These are phyloP conservation scores for Geranomyces michiganensis DNA, from an alignment of 192 early-diverging fungal genomes.

Conservation along the genomic window DNA sequence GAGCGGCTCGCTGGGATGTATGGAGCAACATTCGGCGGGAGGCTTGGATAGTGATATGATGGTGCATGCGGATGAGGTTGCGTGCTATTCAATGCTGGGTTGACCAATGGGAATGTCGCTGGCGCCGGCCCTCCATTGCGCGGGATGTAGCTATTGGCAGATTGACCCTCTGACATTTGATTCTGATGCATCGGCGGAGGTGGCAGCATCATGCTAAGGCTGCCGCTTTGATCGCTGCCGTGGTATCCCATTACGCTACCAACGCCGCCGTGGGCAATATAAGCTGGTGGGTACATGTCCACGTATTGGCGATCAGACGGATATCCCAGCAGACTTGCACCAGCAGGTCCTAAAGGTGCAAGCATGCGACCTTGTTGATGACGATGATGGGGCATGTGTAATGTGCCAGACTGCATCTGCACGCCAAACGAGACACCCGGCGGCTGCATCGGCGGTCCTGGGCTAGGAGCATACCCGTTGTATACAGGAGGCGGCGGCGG, in stretches of 20 bases:
- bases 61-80: neutral
- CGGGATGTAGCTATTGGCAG: neutral
- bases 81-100: no score
- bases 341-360: neutral
- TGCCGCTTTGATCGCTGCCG: neutral
- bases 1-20: neutral
- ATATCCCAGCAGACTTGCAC: neutral
- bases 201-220: neutral
- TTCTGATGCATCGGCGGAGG: neutral
- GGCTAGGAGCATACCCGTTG: neutral
- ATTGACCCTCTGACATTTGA: neutral
- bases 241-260: neutral
- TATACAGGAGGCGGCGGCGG: neutral
- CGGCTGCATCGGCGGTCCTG: neutral
- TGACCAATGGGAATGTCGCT: no score
- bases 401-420: slow-evolving; percentile 5
- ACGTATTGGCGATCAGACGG: neutral
- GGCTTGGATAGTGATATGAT: neutral
- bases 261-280: neutral
- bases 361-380: neutral
- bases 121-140: no score
- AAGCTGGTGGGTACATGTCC: neutral
- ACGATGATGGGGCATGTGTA: neutral
- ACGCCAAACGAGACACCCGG: neutral
- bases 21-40: neutral